Evolutionary conservation across 129 eudicot genomes (phyloP), one percentile per base, ranked within the genome.

Genomic region (Pulicaria dysenterica): DNA sequence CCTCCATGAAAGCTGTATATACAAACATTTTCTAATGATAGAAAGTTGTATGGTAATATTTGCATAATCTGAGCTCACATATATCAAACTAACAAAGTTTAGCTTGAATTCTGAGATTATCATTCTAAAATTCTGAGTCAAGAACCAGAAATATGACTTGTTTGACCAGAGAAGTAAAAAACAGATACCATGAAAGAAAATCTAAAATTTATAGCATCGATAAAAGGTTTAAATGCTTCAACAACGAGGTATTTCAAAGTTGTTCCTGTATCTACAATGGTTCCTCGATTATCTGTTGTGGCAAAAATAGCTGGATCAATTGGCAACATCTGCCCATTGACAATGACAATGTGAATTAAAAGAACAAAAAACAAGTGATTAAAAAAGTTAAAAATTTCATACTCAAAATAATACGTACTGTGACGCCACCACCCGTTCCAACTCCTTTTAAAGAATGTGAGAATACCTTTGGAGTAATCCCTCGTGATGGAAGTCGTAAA

Each of bases 381-480:
- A 19, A 31, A 40, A 41, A 41, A 51, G 53, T 40, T 24, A 38
- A 43, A 24, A 66, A 14, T 14, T 69, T 42, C 40, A 68, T 47
- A 74, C 65, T 8, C 45, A 14, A 70, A 59, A 55, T 51, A 71
- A 73, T 78, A 86, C 97, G 81, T 95, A 90, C 99, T 90, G 97
- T 56, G 96, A 86, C 58, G 51, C 99, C 99, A 37, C 99, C 99
- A 73, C 99, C 99, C 50, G 75, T 78, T 31, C 89, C 99, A 59
- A 85, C 94, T 69, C 99, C 99, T 74, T 82, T 95, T 78, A 95
- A 83, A 88, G 97, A 95, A 82, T 95, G 99, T 48, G 99, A 95
- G 70, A 95, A 95, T 45, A 88, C 85, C 61, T 83, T 91, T 7
- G 99, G 97, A 42, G 99, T 91, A 74, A 95, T 85, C 66, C 99